Percentiles rank a stretch among this genome's conserved stretches.
Evolutionary conservation across 108 stramenopile species (phyloP).

Genomic region (Nitzschia sp.): DNA sequence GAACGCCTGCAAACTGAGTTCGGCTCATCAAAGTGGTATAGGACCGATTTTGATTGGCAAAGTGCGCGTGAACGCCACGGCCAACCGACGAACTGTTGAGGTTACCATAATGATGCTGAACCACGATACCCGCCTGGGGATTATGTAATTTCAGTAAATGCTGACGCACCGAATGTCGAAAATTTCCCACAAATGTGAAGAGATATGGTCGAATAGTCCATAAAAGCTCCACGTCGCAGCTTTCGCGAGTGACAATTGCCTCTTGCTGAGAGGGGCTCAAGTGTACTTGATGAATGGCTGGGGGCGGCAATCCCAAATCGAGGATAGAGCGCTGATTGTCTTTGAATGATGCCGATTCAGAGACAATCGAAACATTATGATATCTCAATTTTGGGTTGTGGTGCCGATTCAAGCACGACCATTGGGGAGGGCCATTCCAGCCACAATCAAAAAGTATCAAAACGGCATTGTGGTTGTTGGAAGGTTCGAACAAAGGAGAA

Average conservation of each 20-base stretch:
- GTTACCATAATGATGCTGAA: neutral
- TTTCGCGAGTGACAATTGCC: conserved; percentile 1
- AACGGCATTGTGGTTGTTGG: neutral
- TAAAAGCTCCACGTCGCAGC: neutral
- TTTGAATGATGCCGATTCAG: neutral
- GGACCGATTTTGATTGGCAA: neutral
- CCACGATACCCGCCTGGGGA: neutral
- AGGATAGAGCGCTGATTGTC: neutral
- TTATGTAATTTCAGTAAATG: conserved; percentile 1
- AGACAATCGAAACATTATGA: conserved; percentile 9
- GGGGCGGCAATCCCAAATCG: conserved; percentile 31
- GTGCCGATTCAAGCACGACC: neutral
- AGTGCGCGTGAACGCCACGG: neutral
- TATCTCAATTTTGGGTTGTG: neutral
- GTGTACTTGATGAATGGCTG: conserved; percentile 2
- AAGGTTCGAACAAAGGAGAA: neutral
- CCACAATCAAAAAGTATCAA: conserved; percentile 1
- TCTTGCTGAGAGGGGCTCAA: conserved; percentile 14
- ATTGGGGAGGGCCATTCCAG: conserved; percentile 2
- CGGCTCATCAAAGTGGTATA: conserved; percentile 8
- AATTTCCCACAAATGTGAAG: neutral
- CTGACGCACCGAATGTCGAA: conserved; percentile 3
- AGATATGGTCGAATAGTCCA: neutral
- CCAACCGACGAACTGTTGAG: neutral
- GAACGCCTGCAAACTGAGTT: conserved; percentile 27